Base-by-base conservation (phyloP, 2,329 filamentous ascomycete genomes). In the Trichocomaceae sp. region DNA sequence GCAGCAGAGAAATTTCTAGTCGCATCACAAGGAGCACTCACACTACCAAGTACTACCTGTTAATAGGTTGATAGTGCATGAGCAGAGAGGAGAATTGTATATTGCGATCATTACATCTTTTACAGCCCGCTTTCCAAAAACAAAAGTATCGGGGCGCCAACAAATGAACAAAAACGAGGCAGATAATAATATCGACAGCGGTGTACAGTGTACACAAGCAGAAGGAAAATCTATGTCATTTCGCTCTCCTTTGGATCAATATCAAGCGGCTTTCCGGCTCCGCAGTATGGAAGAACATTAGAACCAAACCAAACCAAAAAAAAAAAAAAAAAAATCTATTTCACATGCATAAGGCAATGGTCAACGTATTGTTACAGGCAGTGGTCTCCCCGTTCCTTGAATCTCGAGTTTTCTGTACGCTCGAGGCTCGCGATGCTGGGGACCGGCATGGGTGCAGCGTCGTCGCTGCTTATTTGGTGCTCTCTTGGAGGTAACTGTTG, bases 401-500 rank as follows among this genome's bases (percentile, higher is more conserved):
- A 19, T 7, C 41, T n/a, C 41, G 50, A 47, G 47, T 47, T 23
- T 44, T 51, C 54, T 55, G 47, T 48, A 52, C 53, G 51, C 22
- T 52, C 41, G 26, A 47, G 50, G 41, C 39, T 50, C 45, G 50
- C 41, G 42, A 57, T 57, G 55, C 50, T 41, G 39, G 42, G 47
- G 52, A 44, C 50, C 3, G 37, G 54, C 29, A 53, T 54, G 35
- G 31, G 47, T 49, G 15, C n/a, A 19, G 45, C 22, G 44, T 39
- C 19, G 51, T 63, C 59, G 53, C 68, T 69, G 53, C 68, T 69
- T 71, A 70, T 59, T 63, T 63, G 58, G 66, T 68, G 57, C 54
- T 59, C 52, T 72, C 67, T 67, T 72, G 69, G 64, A 72, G 69
- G 64, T 65, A 71, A 58, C 69, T 72, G 58, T 63, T 41, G 51